Base-by-base conservation (phyloP, 2,329 filamentous ascomycete genomes). In the Cercospora beticola region DNA sequence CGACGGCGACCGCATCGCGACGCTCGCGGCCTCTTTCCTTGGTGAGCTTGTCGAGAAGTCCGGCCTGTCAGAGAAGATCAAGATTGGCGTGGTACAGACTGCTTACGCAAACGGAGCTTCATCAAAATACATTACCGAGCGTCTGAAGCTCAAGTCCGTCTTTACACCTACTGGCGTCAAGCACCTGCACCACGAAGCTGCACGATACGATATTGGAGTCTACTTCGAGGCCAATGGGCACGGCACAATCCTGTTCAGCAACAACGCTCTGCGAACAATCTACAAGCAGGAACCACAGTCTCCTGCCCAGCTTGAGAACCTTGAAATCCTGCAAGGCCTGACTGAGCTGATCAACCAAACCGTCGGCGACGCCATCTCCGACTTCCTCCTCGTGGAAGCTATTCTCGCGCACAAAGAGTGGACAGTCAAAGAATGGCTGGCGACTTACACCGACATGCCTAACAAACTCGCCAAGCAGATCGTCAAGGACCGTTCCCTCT, bases 181-280 rank as follows among this genome's bases (percentile, higher is more conserved):
- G 85, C 92, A 97, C 82, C 87, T 99, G 71, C 95, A 99, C 82
- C 95, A 98, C 78, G 95, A 93, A n/a, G 95, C 95, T 46, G 89
- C 92, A 76, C 92, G 94, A 73, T 97, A 96, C 75, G 95, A 99
- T 76, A 90, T 98, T 65, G 95, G 95, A 67, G 93, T 98, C 63
- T 99, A 99, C 84, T 99, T 99, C 77, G 95, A 99, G 83, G 95
- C 95, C 72, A 99, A 99, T 79, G 95, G 95, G 31, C 95, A 99
- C 81, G 95, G 95, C 73, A 99, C 95, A 9, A 91, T 98, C 40
- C 90, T 98, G 65, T 99, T 99, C 85, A 97, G 92, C 0, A 88
- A 91, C 67, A 89, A 92, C 68, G 94, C 94, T 4, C 84, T 94
- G 58, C 90, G 90, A 74, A 86, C 88, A 60, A 96, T 99, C 82